Evolutionary conservation across 2,329 filamentous ascomycete genomes (phyloP), one percentile per base, ranked within the genome.

Genomic region (Aspergillus fischeri): DNA sequence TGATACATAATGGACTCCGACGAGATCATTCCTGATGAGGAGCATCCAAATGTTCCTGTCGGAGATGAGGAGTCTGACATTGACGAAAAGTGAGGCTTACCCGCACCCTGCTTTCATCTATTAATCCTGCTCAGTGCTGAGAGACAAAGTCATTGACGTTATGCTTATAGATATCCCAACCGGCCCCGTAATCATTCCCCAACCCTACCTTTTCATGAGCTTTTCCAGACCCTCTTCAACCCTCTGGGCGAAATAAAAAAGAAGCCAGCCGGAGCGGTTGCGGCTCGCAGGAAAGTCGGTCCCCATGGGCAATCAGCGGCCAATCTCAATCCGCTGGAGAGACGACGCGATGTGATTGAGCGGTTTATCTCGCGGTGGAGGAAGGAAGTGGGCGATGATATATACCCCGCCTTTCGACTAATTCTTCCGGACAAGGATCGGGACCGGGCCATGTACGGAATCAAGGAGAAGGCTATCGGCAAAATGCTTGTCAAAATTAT

Each of bases 361-460:
- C 82, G 88, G 7, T 99, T 96, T 77, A 91, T 99, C 64, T 83
- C 84, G 14, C 83, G 86, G 71, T 99, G 94, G 94, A 85, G 92
- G 42, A 85, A 86, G 55, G 87, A 96, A 60, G 92, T 97, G 24
- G 94, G 94, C 27, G 79, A 91, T 65, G 94, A 99, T 73, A 90
- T 99, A 66, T 97, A 94, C 70, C 94, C 94, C 0, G 93, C 91
- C 1, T 83, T 99, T 73, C 87, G 94, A 21, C 83, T 99, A 49
- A 96, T 97, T 56, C 81, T 97, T 3, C 92, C 93, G 0, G 91
- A 95, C 67, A 95, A 96, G 70, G 94, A 99, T 69, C 86, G 92
- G 42, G 92, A 97, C 67, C 85, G 94, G 50, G 89, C 89, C 20
- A 92, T 96, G 79, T 99, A 97, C 68, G 91, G 93, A 0, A 80